Base-by-base conservation (phyloP, 768 basidiomycete genomes). In the Multifurca ochricompacta region DNA sequence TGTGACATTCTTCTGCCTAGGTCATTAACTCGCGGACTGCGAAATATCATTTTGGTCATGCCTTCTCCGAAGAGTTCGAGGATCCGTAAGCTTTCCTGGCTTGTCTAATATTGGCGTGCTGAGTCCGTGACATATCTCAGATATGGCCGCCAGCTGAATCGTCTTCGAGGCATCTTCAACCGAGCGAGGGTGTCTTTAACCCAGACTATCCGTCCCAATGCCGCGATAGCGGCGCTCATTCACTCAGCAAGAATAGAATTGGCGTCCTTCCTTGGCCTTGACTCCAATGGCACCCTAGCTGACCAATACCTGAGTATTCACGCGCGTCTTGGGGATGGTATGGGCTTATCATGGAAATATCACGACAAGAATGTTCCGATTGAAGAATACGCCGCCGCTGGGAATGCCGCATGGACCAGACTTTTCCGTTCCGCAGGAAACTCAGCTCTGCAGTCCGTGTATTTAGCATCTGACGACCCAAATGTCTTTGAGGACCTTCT, bases 1-100 rank as follows among this genome's bases (percentile, higher is more conserved):
- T 14, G n/a, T 52, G 18, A 56, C 25, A 21, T 19, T 31, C 11
- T 23, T 34, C 40, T 19, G 40, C 53, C 40, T 51, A 83, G 82
- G 73, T 86, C 31, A 62, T 87, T 39, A 84, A 75, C 59, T 80
- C 82, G 4, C 74, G 76, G 39, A 86, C 84, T 7, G 79, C 83
- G 4, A 79, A 76, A 57, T 85, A 74, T 59, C 85, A 87, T 62
- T 71, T 87, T 27, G 76, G 78, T 3, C 74, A 80, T 61, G 66
- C 54, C 3, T 87, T 80, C 63, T 67, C 61, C 8, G 74, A 85
- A 18, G 68, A 75, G 42, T 87, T 81, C 61, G 80, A 85, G 63
- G 72, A 87, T 62, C 66, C 81, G 83, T 87, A 66, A 43, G 82
- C 74, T 14, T 45, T 40, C 19, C 46, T 9, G 32, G 39, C 7